These are phyloP conservation scores for Penicillium samsonianum DNA, from an alignment of 495 filamentous ascomycete genomes.

Conservation along the genomic window DNA sequence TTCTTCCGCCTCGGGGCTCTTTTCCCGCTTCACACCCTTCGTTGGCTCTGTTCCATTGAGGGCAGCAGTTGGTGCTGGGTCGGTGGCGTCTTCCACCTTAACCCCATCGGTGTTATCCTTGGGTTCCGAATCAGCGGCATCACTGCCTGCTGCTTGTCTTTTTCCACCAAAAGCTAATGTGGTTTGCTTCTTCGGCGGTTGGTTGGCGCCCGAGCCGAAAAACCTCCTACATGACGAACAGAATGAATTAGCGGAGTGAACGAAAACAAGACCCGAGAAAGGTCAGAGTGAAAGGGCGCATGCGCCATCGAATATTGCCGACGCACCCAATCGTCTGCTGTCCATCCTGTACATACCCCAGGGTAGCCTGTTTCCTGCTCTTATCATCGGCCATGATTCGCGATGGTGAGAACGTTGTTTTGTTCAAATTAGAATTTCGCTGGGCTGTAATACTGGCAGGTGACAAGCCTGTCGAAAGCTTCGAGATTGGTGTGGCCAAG, in stretches of 20 bases:
- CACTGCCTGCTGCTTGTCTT: constrained; percentile 29
- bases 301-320: constrained; percentile 11
- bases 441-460: background rate
- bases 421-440: background rate
- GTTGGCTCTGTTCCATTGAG: constrained; percentile 11
- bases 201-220: constrained; percentile 44
- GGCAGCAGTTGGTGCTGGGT: constrained; percentile 12
- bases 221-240: constrained; percentile 36
- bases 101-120: constrained; percentile 47
- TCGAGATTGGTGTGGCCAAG: constrained; percentile 3
- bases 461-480: background rate
- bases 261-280: background rate
- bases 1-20: constrained; percentile 40
- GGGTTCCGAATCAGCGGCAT: constrained; percentile 17
- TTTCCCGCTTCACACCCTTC: constrained; percentile 41
- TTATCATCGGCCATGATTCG: constrained; percentile 44
- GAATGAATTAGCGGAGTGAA: constrained; percentile 5
- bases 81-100: constrained; percentile 31
- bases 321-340: constrained; percentile 86
- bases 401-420: background rate
- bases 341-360: constrained; percentile 85
- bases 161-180: constrained; percentile 64
- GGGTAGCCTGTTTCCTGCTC: constrained; percentile 73
- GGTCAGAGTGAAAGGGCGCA: background rate
- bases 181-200: constrained; percentile 67